Base-by-base conservation (phyloP, 2,329 filamentous ascomycete genomes). In the Ceratocystis variospora region DNA sequence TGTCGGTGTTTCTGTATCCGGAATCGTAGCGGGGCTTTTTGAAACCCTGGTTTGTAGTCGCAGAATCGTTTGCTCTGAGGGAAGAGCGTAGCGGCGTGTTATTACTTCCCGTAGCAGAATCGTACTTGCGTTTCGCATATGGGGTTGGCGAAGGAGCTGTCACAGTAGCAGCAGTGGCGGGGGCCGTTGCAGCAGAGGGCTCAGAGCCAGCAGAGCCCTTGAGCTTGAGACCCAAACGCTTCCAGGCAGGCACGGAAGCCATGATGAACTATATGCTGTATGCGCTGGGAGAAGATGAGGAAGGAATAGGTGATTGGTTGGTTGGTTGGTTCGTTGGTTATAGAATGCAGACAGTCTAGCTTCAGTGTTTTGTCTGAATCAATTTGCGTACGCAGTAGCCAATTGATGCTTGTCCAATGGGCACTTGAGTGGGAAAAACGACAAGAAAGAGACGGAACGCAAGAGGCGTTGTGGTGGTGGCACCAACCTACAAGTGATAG, bases 191-290 rank as follows among this genome's bases (percentile, higher is more conserved):
- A 5, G 55, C 66, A 73, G 74, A 63, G 72, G 70, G 71, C 33
- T 53, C 28, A 72, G 71, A 70, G 72, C 71, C 66, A 72, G 70
- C 69, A 74, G 72, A 22, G 48, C 59, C 63, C 75, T 84, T 84
- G 75, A 84, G 81, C 77, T 83, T 83, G 73, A 84, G 79, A 75
- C 83, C 82, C 78, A 84, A 79, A 77, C 80, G 79, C 73, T 84
- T 84, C 82, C 82, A 84, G 69, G 81, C 81, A 67, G 82, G 82
- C 69, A 81, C 76, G 71, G 77, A 77, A 73, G 77, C 75, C 75
- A 77, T 75, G 72, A 72, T 74, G 71, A 74, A 74, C 71, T 73
- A 74, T 72, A 77, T 73, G 70, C 76, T 77, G 77, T 76, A 80
- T 79, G 73, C 71, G 75, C 71, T 31, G 37, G n/a, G 44, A 50